A percentile compares a stretch with the other conserved stretches of the same genome.
Conservation (phyloP, 176 grass and related monocot species). For the Oryza rufipogon region DNA sequence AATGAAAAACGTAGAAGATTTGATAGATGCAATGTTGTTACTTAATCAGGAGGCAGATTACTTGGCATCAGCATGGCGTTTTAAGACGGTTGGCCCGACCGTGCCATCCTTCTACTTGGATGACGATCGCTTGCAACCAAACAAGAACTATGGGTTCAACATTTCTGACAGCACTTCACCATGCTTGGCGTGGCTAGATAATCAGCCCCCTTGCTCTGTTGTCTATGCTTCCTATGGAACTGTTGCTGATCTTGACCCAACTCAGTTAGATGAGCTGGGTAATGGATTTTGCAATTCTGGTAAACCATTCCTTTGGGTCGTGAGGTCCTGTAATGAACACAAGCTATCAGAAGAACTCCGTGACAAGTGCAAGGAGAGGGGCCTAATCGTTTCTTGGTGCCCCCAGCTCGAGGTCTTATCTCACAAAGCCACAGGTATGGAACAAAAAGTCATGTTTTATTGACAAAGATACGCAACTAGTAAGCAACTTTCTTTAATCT, state of each 20-base stretch:
- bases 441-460: too few species aligned
- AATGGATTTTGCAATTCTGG: neutral
- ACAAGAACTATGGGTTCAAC: conserved; percentile 44
- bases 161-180: neutral
- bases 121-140: neutral
- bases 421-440: conserved; percentile 18
- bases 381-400: conserved; percentile 15
- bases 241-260: neutral
- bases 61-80: conserved; percentile 11
- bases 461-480: too few species aligned
- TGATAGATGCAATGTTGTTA: too few species aligned
- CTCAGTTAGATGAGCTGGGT: conserved; percentile 24
- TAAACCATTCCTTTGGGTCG: conserved; percentile 29
- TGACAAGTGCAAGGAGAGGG: neutral
- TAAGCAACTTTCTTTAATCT: too few species aligned
- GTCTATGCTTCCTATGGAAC: conserved; percentile 46
- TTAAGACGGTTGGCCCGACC: conserved; percentile 36
- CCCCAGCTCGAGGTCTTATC: conserved; percentile 40
- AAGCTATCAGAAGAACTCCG: neutral
- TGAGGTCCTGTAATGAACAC: neutral
- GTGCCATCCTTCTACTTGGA: conserved; percentile 39
- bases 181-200: conserved; percentile 26
- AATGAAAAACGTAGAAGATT: too few species aligned
- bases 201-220: conserved; percentile 9
- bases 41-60: too few species aligned